Evolutionary conservation across 1,284 basidiomycete genomes (phyloP), one percentile per base, ranked within the genome.

Genomic region (Rhodotorula sp.): DNA sequence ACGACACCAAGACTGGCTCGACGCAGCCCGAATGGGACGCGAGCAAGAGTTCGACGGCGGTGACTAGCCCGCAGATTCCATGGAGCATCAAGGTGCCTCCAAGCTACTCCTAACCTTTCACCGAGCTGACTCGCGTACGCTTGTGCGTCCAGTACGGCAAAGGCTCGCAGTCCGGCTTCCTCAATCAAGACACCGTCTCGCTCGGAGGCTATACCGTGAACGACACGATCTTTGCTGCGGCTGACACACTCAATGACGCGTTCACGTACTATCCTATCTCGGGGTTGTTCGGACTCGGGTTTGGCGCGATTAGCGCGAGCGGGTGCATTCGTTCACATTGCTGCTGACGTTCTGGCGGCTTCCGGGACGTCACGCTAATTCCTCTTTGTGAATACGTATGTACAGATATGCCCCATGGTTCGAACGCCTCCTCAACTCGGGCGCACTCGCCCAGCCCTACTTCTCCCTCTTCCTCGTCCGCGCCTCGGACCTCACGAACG

Each of bases 391-490:
- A n/a, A n/a, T n/a, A 30, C 17, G 24, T 24, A 29, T 19, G 8
- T 2, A 20, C 47, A 51, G 63, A 22, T 65, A 65, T 32, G 64
- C 74, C 5, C 73, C 74, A 5, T 62, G 59, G 51, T 75, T 75
- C 52, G 72, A 75, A 48, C 73, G 73, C 61, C 60, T 73, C 32
- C 65, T 75, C 59, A 56, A 59, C 20, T 39, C 46, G 30, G 56
- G 54, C 44, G 29, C 36, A 30, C 60, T 74, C n/a, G 27, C 65
- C n/a, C 61, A 67, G 44, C 73, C 64, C 11, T 70, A 70, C 66
- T 70, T 74, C 36, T 27, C 47, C 9, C 47, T 73, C 54, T 71
- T 66, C 51, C 57, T 70, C 27, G 52, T 62, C 29, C 64, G 74
- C 24, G 68, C 69, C 27, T 32, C 68, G 20, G 74, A 75, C 57